These are phyloP conservation scores for Monosporascus sp. DNA, from an alignment of 2,329 filamentous ascomycete genomes.

Conservation along the genomic window DNA sequence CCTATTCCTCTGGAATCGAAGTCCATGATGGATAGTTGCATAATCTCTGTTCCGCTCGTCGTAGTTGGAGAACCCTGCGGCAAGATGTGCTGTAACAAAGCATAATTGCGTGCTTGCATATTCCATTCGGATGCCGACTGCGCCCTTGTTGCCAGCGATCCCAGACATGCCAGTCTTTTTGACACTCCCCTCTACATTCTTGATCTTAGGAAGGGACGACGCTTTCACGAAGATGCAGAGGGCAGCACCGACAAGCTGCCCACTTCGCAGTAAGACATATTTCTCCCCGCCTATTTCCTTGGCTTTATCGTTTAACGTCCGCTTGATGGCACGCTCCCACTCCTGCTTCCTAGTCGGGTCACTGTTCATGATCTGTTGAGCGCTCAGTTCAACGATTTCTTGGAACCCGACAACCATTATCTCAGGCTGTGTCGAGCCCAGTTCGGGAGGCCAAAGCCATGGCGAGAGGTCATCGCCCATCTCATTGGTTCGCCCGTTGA, in stretches of 20 bases:
- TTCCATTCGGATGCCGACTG: conserved; percentile 92
- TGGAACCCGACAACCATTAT: conserved; percentile 92
- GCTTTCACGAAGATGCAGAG: conserved; percentile 86
- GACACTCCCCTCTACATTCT: conserved; percentile 92
- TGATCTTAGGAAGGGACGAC: conserved; percentile 73
- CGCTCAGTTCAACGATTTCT: conserved; percentile 95
- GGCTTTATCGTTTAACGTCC: conserved; percentile 69
- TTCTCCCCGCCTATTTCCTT: conserved; percentile 61
- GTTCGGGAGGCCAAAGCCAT: conserved; percentile 70
- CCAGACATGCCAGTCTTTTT: conserved; percentile 95
- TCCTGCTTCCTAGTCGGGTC: conserved; percentile 78
- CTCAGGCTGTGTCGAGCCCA: conserved; percentile 64
- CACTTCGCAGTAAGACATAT: conserved; percentile 86
- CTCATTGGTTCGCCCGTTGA: conserved; percentile 82
- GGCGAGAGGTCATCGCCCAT: conserved; percentile 72
- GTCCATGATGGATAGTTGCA: conserved; percentile 75
- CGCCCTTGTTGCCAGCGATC: conserved; percentile 97
- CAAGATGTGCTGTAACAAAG: conserved; percentile 93
- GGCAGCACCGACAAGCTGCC: conserved; percentile 90
- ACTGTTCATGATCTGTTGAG: conserved; percentile 98
- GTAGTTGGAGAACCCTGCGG: conserved; percentile 93
- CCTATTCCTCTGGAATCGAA: conserved; percentile 86
- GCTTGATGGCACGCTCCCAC: conserved; percentile 81
- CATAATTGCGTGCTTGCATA: conserved; percentile 90
- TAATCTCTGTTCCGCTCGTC: conserved; percentile 95